phyloP scores from a whole-genome alignment of 2,329 filamentous ascomycete genomes.

The Cercospora zeina region DNA sequence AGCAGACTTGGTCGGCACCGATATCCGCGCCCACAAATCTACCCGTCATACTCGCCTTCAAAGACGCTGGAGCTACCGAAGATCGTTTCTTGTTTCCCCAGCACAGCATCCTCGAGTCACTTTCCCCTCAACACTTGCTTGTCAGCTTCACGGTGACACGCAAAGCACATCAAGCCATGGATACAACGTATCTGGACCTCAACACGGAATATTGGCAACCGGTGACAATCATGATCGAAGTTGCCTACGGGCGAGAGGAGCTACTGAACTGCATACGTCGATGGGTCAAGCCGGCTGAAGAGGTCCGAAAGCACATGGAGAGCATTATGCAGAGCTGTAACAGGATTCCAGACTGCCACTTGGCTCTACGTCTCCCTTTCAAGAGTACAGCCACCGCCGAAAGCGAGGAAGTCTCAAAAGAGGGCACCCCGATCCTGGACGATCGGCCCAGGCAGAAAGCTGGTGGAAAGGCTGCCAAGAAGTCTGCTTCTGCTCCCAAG shows the following conservation, averaged over 20 bases:
- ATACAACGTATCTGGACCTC: slow-evolving; percentile 39
- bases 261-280: slow-evolving; percentile 57
- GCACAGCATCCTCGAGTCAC: slow-evolving; percentile 72
- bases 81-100: slow-evolving; percentile 79
- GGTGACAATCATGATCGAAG: slow-evolving; percentile 60
- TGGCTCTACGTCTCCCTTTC: slow-evolving; percentile 57
- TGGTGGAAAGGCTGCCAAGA: slow-evolving; percentile 29
- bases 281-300: slow-evolving; percentile 56
- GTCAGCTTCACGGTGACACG: slow-evolving; percentile 77
- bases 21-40: slow-evolving; percentile 50
- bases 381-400: slow-evolving; percentile 30
- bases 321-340: slow-evolving; percentile 58
- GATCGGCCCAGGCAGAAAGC: slow-evolving; percentile 24
- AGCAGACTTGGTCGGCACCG: slow-evolving; percentile 33
- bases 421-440: slow-evolving; percentile 30
- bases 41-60: slow-evolving; percentile 70
- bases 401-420: slow-evolving; percentile 33
- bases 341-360: slow-evolving; percentile 56
- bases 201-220: slow-evolving; percentile 74
- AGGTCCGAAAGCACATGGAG: slow-evolving; percentile 58
- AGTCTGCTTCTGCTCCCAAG: slow-evolving; percentile 19
- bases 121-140: slow-evolving; percentile 57
- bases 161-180: slow-evolving; percentile 61
- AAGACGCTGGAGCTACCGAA: slow-evolving; percentile 57
- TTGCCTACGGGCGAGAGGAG: slow-evolving; percentile 54